These are phyloP conservation scores for Solanum hybrid DNA, from an alignment of 305 asterid genomes.

Conservation along the genomic window DNA sequence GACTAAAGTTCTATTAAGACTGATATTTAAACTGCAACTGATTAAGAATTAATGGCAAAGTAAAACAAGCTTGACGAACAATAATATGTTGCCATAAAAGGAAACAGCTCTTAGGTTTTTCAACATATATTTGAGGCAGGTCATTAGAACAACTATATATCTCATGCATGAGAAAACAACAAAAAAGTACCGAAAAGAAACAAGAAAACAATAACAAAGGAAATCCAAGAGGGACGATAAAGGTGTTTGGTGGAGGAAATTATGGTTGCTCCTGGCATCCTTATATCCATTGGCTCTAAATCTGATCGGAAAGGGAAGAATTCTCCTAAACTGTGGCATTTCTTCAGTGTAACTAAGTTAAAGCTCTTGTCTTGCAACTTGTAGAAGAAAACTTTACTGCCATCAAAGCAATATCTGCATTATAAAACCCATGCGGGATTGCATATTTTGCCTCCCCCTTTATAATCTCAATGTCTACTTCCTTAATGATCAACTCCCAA, in stretches of 20 bases:
- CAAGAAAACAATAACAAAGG: background rate
- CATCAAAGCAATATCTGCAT: background rate
- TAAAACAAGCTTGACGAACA: background rate
- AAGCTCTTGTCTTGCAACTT: background rate
- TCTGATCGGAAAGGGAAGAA: slow-evolving; percentile 17
- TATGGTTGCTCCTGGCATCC: background rate
- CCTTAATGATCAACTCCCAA: background rate
- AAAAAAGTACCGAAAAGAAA: background rate
- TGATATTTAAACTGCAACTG: background rate
- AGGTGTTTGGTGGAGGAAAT: background rate
- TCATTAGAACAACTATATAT: background rate
- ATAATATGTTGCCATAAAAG: background rate
- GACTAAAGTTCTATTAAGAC: background rate
- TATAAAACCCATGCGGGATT: background rate
- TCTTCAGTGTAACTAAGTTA: background rate
- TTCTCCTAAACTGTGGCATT: background rate
- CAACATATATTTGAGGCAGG: background rate
- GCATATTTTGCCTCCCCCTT: background rate
- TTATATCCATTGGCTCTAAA: slow-evolving; percentile 6
- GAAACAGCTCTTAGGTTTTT: background rate
- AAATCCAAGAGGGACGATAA: background rate
- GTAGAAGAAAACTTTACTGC: background rate
- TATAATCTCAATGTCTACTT: background rate
- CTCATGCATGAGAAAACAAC: background rate
- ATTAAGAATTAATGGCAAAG: background rate